These are phyloP conservation scores for Pulveroboletus sp. DNA, from an alignment of 768 basidiomycete genomes.

Conservation along the genomic window DNA sequence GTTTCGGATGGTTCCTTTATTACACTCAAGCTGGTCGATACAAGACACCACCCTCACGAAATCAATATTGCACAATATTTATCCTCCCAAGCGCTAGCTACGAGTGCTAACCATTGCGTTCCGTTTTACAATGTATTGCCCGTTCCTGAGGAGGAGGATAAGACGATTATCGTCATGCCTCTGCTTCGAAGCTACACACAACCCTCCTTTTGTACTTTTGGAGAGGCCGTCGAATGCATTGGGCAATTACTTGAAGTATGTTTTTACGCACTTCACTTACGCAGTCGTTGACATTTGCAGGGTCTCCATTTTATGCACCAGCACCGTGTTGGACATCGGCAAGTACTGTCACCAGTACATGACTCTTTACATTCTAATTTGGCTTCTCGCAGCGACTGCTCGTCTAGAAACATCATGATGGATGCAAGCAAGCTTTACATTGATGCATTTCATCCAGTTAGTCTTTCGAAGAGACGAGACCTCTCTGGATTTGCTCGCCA, in stretches of 20 bases:
- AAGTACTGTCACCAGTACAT: neutral
- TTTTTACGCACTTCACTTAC: neutral
- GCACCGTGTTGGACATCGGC: constrained; percentile 16
- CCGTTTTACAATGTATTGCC: constrained; percentile 25
- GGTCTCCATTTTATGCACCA: constrained; percentile 25
- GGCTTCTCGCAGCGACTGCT: constrained; percentile 21
- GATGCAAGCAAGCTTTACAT: constrained; percentile 24
- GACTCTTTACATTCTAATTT: neutral
- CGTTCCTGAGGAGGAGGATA: constrained; percentile 7
- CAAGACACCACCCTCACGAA: constrained; percentile 23
- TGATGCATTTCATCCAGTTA: constrained; percentile 27
- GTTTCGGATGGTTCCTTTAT: constrained; percentile 26
- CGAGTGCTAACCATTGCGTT: constrained; percentile 32
- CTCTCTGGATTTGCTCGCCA: constrained; percentile 14
- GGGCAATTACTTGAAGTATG: constrained; percentile 30
- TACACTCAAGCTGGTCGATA: constrained; percentile 26
- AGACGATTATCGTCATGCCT: constrained; percentile 31
- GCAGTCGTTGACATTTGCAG: constrained; percentile 1
- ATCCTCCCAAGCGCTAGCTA: neutral
- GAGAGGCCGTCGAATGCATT: constrained; percentile 22
- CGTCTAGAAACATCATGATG: constrained; percentile 33
- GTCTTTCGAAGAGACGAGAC: constrained; percentile 14
- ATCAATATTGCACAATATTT: constrained; percentile 26
- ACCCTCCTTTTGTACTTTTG: constrained; percentile 23
- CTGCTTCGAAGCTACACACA: constrained; percentile 25